phyloP scores from a whole-genome alignment of 768 basidiomycete species.

The Xerocomus brunneocitrinus region DNA sequence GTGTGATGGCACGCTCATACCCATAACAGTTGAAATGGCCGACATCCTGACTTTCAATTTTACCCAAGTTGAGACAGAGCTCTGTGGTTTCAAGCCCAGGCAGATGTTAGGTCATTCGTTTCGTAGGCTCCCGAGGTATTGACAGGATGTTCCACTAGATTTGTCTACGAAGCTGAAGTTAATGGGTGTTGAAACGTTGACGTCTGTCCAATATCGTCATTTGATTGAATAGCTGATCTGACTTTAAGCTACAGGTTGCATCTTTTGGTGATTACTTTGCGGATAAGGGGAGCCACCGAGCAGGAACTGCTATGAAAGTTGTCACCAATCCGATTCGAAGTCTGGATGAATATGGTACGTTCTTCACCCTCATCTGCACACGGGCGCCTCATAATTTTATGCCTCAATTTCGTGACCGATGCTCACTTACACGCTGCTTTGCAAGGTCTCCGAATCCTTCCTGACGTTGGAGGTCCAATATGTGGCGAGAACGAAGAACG shows the following conservation, averaged over 20 bases:
- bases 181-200: conserved; percentile 44
- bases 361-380: too few relatives aligned
- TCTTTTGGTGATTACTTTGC: conserved; percentile 73
- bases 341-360: too few relatives aligned
- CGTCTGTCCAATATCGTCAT: conserved; percentile 27
- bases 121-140: not conserved
- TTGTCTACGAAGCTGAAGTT: conserved; percentile 62
- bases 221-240: not conserved
- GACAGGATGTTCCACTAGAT: conserved; percentile 31
- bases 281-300: conserved; percentile 37
- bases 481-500: too few relatives aligned
- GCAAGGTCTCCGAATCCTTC: too few relatives aligned
- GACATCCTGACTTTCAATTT: conserved; percentile 72
- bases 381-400: too few relatives aligned
- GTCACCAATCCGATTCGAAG: too few relatives aligned
- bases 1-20: not conserved
- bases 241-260: conserved; percentile 39
- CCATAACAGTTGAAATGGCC: conserved; percentile 56
- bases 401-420: too few relatives aligned
- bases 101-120: conserved; percentile 33
- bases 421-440: too few relatives aligned
- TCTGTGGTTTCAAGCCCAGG: conserved; percentile 38
- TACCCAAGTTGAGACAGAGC: conserved; percentile 44
- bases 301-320: not conserved
- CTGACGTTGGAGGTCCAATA: too few relatives aligned